phyloP scores from a whole-genome alignment of 306 rosid species.

The Trichosanthes cucumerina region DNA sequence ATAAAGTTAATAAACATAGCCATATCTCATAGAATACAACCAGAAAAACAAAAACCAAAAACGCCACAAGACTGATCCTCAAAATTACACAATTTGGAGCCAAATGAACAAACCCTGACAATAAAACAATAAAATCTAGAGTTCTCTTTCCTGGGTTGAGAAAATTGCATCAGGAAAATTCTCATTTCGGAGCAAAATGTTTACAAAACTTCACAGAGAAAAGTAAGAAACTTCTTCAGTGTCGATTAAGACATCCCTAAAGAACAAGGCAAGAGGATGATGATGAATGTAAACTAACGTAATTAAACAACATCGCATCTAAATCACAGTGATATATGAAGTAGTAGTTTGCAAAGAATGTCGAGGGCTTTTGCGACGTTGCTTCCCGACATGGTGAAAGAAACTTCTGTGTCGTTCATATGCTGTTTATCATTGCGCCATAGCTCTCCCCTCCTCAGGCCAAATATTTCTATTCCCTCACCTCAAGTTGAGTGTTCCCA shows the following conservation, averaged over 20 bases:
- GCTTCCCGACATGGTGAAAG: neutral
- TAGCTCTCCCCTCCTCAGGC: neutral
- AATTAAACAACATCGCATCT: neutral
- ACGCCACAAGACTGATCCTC: no score
- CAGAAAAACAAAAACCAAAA: no score
- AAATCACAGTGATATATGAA: conserved; percentile 3
- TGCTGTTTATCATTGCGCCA: neutral
- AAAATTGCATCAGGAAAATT: conserved; percentile 2
- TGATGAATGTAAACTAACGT: neutral
- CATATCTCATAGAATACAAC: no score
- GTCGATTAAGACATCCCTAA: conserved; percentile 1
- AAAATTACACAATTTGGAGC: neutral
- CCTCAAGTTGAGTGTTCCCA: conserved; percentile 37
- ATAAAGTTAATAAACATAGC: no score
- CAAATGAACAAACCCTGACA: neutral
- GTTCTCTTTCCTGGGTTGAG: neutral
- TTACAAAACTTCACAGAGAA: conserved; percentile 3
- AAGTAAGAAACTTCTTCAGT: neutral
- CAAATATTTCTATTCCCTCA: conserved; percentile 21
- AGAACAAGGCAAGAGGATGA: neutral
- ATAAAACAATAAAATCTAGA: neutral
- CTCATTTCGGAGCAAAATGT: neutral
- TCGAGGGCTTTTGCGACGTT: neutral
- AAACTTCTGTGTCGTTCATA: neutral
- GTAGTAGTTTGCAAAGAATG: conserved; percentile 7